Evolutionary conservation across 2,329 filamentous ascomycete genomes (phyloP).

Genomic region (Curvularia sp.): DNA sequence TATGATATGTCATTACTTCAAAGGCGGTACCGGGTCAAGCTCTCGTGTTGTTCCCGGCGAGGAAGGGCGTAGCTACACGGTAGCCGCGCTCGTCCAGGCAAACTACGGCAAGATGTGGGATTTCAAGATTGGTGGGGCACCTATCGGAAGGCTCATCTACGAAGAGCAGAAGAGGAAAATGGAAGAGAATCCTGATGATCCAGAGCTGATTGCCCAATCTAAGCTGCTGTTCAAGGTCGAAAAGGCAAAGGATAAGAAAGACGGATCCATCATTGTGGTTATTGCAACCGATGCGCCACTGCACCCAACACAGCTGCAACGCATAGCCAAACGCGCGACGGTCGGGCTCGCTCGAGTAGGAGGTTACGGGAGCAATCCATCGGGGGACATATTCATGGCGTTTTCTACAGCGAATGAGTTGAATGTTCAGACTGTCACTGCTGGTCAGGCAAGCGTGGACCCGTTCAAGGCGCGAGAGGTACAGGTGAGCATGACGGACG

Average conservation of each 20-base stretch:
- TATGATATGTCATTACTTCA: slow-evolving; percentile 71
- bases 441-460: slow-evolving; percentile 34
- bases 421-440: slow-evolving; percentile 52
- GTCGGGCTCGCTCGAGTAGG: slow-evolving; percentile 68
- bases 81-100: slow-evolving; percentile 69
- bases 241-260: slow-evolving; percentile 60
- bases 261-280: slow-evolving; percentile 69
- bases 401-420: slow-evolving; percentile 68
- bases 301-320: slow-evolving; percentile 63
- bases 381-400: slow-evolving; percentile 72
- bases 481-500: slow-evolving; percentile 61
- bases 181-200: slow-evolving; percentile 37
- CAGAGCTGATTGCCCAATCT: slow-evolving; percentile 38
- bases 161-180: slow-evolving; percentile 55
- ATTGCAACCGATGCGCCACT: slow-evolving; percentile 68
- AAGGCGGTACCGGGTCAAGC: slow-evolving; percentile 70
- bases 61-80: slow-evolving; percentile 58
- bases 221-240: slow-evolving; percentile 38
- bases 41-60: slow-evolving; percentile 60
- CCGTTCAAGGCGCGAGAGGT: slow-evolving; percentile 53
- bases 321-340: slow-evolving; percentile 67
- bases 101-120: slow-evolving; percentile 68
- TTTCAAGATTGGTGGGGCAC: slow-evolving; percentile 66
- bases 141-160: slow-evolving; percentile 65
- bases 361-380: slow-evolving; percentile 67